Conservation (phyloP, 495 filamentous ascomycete species). For the Cercophora sp. region DNA sequence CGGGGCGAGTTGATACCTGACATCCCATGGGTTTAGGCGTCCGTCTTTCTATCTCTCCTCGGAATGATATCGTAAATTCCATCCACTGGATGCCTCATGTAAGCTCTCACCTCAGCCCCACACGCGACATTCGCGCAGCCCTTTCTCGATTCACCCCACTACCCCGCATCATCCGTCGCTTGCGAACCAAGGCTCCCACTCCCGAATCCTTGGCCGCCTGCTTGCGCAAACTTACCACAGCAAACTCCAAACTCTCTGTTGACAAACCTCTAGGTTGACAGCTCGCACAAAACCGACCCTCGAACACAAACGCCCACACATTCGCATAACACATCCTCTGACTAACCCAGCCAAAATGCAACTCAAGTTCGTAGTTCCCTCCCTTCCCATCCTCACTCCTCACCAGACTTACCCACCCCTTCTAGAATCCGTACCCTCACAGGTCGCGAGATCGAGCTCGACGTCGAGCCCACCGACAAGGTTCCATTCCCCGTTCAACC, state of each 20-base stretch:
- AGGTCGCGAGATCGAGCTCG: slow-evolving; percentile 96
- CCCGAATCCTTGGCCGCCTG: too few relatives aligned
- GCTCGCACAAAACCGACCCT: neutral
- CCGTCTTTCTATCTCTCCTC: too few relatives aligned
- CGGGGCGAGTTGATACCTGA: too few relatives aligned
- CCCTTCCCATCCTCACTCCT: neutral
- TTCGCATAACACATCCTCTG: too few relatives aligned
- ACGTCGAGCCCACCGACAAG: slow-evolving; percentile 89
- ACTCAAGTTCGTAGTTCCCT: slow-evolving; percentile 2
- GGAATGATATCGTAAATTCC: too few relatives aligned
- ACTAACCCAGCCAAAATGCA: slow-evolving; percentile 3
- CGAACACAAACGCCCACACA: neutral
- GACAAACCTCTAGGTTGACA: neutral
- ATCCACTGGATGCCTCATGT: too few relatives aligned
- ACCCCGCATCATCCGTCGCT: slow-evolving; percentile 9
- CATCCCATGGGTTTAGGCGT: too few relatives aligned
- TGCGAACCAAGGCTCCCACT: too few relatives aligned
- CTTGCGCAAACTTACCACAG: too few relatives aligned
- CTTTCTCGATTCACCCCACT: slow-evolving; percentile 3
- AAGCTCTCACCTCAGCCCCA: too few relatives aligned
- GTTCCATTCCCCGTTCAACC: slow-evolving; percentile 39
- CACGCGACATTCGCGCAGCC: neutral
- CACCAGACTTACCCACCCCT: neutral
- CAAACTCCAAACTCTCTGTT: too few relatives aligned
- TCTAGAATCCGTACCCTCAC: slow-evolving; percentile 92